Percentiles rank a stretch among this genome's conserved stretches.
These are phyloP conservation scores for Acanthamoeba castellanii DNA, from an alignment of 208 protist genomes.

Conservation along the genomic window DNA sequence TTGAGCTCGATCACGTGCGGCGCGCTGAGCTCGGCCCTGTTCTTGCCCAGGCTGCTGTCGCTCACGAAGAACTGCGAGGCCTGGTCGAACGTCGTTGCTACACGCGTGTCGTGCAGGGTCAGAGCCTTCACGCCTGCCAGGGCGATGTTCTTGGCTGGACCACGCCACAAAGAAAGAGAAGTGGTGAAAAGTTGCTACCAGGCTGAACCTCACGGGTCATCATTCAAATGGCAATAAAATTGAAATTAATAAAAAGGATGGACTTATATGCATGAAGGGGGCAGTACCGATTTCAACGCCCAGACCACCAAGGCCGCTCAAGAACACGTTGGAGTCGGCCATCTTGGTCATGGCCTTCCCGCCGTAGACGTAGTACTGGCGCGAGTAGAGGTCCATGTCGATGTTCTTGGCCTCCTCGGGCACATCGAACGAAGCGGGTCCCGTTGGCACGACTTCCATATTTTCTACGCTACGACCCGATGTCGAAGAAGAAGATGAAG, in stretches of 20 bases:
- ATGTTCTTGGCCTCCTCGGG: slow-evolving; percentile 70
- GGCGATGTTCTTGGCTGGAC: slow-evolving; percentile 93
- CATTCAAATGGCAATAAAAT: not conserved
- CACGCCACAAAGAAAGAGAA: not conserved
- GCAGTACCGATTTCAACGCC: slow-evolving; percentile 92
- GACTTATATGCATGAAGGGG: no score
- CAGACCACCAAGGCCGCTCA: slow-evolving; percentile 90
- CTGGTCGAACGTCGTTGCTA: slow-evolving; percentile 88
- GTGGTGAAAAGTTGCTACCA: no score
- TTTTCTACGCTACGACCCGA: not conserved
- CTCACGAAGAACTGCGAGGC: slow-evolving; percentile 86
- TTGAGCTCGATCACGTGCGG: slow-evolving; percentile 92
- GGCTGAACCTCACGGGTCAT: no score
- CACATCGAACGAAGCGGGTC: slow-evolving; percentile 37
- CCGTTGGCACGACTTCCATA: not conserved
- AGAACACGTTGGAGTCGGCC: slow-evolving; percentile 83
- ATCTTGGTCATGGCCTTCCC: slow-evolving; percentile 64
- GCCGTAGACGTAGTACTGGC: slow-evolving; percentile 64
- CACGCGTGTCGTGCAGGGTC: slow-evolving; percentile 90
- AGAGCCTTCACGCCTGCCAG: slow-evolving; percentile 93
- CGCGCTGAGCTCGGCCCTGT: slow-evolving; percentile 82
- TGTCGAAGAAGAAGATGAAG: not conserved
- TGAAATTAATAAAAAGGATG: not conserved
- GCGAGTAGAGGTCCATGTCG: slow-evolving; percentile 60
- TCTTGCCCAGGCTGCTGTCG: slow-evolving; percentile 55